Evolutionary conservation across 2,329 filamentous ascomycete species (phyloP), one percentile per base, ranked within the genome.

Genomic region (Phialophora chinensis): DNA sequence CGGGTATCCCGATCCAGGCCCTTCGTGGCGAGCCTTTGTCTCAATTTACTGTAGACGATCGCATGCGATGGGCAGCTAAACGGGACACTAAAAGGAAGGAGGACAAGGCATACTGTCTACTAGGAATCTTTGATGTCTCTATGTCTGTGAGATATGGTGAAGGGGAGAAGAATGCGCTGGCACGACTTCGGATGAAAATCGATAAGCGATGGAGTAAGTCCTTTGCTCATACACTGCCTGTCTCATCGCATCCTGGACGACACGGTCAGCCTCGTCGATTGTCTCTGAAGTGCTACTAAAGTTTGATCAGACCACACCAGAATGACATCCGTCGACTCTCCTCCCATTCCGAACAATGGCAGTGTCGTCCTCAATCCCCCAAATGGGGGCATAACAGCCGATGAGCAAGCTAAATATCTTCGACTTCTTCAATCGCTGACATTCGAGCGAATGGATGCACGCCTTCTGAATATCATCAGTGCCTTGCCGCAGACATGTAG

Each of bases 381-480:
- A 20, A 44, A 11, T 7, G 14, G 38, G 6, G n/a, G 38, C 38
- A 44, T 44, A n/a, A 8, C 17, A n/a, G 17, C 17, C 38, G 14
- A n/a, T 44, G 38, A 44, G 38, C 38, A 44, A 17, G 38, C 2
- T 8, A 44, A 44, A 44, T 44, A 44, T 20, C 5, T n/a, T 7
- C 38, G 38, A 7, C 38, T 44, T 59, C 63, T 78, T 14, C 62
- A 75, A 0, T 76, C 74, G 0, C 59, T 82, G 2, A 65, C 23
- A 4, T 82, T 83, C 65, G 73, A 78, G 1, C 74, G 78, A 58
- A 78, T 82, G 12, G 77, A 81, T 56, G 53, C 73, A n/a, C 78
- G 81, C 3, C 73, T 74, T 10, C 60, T 62, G 20, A 77, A 72
- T 4, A 79, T 84, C 60, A 75, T 77, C 44, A 70, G 63, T 0